A percentile compares a stretch with the other conserved stretches of the same genome.
phyloP scores from a whole-genome alignment of 805 yeast species.

The Alloascoidea africana region DNA sequence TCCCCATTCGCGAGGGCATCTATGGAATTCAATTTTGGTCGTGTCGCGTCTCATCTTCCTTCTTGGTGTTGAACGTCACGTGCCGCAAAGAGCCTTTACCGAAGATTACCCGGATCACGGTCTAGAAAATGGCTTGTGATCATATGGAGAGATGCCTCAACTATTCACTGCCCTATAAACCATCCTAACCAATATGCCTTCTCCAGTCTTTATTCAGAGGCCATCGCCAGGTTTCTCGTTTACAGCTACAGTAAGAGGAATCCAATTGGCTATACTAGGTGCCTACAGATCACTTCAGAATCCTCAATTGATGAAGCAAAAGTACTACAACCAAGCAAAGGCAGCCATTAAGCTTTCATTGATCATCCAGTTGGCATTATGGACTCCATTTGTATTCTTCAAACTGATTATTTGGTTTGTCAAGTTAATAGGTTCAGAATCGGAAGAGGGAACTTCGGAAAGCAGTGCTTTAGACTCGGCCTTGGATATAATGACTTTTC shows the following conservation, averaged over 20 bases:
- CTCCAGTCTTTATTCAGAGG: slow-evolving; percentile 41
- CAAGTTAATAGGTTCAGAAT: slow-evolving; percentile 8
- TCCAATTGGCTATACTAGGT: slow-evolving; percentile 36
- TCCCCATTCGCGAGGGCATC: no score
- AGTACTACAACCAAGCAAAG: slow-evolving; percentile 22
- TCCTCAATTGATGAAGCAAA: slow-evolving; percentile 21
- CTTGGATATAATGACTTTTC: slow-evolving; percentile 13
- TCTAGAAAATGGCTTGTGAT: no score
- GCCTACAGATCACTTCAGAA: slow-evolving; percentile 29
- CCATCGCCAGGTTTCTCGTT: slow-evolving; percentile 41
- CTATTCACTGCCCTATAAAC: no score
- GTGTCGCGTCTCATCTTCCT: no score
- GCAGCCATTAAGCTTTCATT: slow-evolving; percentile 23
- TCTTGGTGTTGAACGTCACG: no score
- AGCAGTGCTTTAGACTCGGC: slow-evolving; percentile 10
- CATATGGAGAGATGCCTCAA: no score
- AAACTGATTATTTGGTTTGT: slow-evolving; percentile 12
- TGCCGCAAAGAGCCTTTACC: no score
- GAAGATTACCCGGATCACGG: no score
- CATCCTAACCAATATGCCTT: slow-evolving; percentile 28
- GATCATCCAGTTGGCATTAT: slow-evolving; percentile 19
- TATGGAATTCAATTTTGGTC: no score
- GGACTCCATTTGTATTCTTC: slow-evolving; percentile 14
- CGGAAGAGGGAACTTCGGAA: slow-evolving; percentile 2
- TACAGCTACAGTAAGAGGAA: slow-evolving; percentile 33